These are phyloP conservation scores for Solanum bulbocastanum DNA, from an alignment of 257 asterid genomes.

Conservation along the genomic window DNA sequence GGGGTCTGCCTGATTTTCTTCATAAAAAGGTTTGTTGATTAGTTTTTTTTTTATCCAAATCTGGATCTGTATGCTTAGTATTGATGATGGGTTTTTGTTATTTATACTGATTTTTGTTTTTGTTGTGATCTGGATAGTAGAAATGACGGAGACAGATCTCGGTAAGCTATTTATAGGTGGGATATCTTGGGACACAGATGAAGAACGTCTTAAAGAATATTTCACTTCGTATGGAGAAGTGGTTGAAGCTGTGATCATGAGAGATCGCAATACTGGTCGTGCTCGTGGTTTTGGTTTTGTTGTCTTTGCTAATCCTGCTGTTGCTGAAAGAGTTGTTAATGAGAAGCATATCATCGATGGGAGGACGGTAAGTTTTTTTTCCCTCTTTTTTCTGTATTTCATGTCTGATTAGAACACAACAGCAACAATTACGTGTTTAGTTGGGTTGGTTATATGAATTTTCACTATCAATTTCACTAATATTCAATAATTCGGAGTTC, in stretches of 20 bases:
- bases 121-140: conserved; percentile 19
- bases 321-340: conserved; percentile 65
- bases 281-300: conserved; percentile 85
- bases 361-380: conserved; percentile 39
- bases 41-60: conserved; percentile 1
- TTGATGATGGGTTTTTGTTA: neutral
- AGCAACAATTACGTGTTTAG: neutral
- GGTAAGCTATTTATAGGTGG: conserved; percentile 86
- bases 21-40: conserved; percentile 45
- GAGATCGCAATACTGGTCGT: conserved; percentile 71
- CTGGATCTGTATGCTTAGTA: conserved; percentile 40
- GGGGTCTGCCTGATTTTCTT: conserved; percentile 54
- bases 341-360: conserved; percentile 80
- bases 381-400: neutral
- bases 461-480: neutral
- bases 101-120: neutral
- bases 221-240: conserved; percentile 60
- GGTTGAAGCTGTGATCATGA: conserved; percentile 76
- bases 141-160: conserved; percentile 69
- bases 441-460: neutral
- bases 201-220: conserved; percentile 64
- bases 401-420: neutral
- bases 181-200: conserved; percentile 91
- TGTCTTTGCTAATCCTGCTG: conserved; percentile 56
- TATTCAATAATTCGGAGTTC: neutral